Evolutionary conservation across 1,139 yeast species (phyloP).

Genomic region (Yamadazyma dushanensis): DNA sequence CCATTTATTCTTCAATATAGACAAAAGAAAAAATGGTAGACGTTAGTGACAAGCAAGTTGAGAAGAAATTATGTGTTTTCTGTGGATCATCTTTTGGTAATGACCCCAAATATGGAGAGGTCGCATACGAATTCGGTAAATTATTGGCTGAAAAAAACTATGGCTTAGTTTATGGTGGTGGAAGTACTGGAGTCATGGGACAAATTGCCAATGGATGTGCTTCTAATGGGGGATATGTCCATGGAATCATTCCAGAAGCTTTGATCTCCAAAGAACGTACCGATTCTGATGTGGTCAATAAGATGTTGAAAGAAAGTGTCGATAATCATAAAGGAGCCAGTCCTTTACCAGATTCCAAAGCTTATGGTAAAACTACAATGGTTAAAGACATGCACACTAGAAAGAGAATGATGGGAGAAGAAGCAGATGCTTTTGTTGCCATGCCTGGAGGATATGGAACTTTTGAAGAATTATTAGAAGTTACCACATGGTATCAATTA

Average conservation of each 20-base stretch:
- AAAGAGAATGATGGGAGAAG: conserved; percentile 82
- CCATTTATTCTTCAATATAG: no score
- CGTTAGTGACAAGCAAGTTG: conserved; percentile 1
- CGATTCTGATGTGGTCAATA: conserved; percentile 44
- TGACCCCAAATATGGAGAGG: conserved; percentile 47
- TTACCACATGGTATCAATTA: conserved; percentile 84
- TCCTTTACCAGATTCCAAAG: conserved; percentile 59
- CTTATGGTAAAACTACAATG: conserved; percentile 76
- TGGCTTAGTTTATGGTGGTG: conserved; percentile 91
- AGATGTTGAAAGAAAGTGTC: conserved; percentile 43
- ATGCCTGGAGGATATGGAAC: conserved; percentile 95
- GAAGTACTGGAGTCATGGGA: conserved; percentile 88
- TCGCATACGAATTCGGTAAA: conserved; percentile 61
- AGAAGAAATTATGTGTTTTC: conserved; percentile 70
- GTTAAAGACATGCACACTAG: conserved; percentile 91
- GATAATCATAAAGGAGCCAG: conserved; percentile 59
- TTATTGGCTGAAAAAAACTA: conserved; percentile 58
- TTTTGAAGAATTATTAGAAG: conserved; percentile 85
- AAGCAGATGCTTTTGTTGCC: conserved; percentile 85
- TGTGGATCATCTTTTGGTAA: conserved; percentile 84
- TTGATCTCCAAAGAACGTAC: conserved; percentile 73
- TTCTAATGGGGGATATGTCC: conserved; percentile 69
- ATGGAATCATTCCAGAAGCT: conserved; percentile 85
- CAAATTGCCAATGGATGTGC: conserved; percentile 74
- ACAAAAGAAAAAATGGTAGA: conserved; percentile 10